A percentile compares a stretch with the other conserved stretches of the same genome.
phyloP scores from a whole-genome alignment of 257 asterid genomes.

The Nicotiana benthamiana region DNA sequence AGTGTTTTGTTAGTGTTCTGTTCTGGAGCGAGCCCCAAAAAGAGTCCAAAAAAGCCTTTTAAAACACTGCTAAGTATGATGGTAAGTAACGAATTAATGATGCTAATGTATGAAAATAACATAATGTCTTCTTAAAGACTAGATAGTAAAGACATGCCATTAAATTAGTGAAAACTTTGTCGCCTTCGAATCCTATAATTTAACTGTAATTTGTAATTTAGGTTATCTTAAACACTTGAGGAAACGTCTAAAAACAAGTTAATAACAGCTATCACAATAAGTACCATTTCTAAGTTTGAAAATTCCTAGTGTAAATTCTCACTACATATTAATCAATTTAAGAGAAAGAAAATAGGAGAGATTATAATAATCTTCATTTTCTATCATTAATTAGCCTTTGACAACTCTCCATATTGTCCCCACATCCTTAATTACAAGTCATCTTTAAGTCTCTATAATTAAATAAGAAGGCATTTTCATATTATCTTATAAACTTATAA shows the following conservation, averaged over 20 bases:
- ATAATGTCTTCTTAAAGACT: neutral
- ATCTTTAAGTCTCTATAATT: neutral
- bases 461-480: neutral
- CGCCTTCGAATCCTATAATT: neutral
- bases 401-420: neutral
- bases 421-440: slow-evolving; percentile 6
- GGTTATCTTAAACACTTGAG: neutral
- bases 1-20: no score
- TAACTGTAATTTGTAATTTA: neutral
- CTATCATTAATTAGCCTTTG: slow-evolving; percentile 5
- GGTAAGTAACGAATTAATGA: no score
- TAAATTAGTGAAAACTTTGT: neutral
- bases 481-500: neutral
- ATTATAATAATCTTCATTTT: neutral
- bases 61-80: no score
- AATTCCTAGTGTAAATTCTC: neutral
- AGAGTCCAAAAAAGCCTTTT: no score
- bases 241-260: neutral
- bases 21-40: no score
- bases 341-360: neutral
- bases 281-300: neutral
- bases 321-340: neutral
- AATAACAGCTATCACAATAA: neutral
- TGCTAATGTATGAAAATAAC: no score
- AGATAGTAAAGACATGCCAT: neutral